Percentiles rank a stretch among this genome's conserved stretches.
phyloP scores from a whole-genome alignment of 73 alveolate species.

The Paraurostyla sp. region DNA sequence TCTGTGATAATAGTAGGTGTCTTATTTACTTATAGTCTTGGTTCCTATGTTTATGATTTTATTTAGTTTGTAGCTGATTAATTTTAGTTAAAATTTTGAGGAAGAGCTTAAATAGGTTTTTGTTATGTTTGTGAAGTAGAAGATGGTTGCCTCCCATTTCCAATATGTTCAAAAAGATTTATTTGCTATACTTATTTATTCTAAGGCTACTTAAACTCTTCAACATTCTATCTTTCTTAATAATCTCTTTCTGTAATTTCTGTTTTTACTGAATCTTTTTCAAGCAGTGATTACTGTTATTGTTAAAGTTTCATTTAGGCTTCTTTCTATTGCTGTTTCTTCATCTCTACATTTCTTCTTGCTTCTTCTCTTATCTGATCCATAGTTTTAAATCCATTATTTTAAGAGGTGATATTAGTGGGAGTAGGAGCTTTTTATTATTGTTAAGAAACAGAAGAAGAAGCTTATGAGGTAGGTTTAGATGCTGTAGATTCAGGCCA shows the following conservation, averaged over 20 bases:
- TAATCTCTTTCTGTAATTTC: conserved; percentile 21
- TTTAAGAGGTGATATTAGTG: neutral
- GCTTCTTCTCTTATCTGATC: conserved; percentile 76
- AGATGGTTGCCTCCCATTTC: too few species aligned
- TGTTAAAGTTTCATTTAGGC: too few species aligned
- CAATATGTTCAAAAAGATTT: neutral
- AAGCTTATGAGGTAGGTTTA: neutral
- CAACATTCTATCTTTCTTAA: neutral
- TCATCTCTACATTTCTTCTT: conserved; percentile 59
- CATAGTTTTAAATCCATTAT: conserved; percentile 66
- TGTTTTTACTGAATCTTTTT: neutral
- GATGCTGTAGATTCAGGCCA: conserved; percentile 32
- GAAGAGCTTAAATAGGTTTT: neutral
- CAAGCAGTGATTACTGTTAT: neutral
- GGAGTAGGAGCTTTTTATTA: neutral
- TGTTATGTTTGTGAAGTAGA: neutral
- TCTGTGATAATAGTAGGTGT: too few species aligned
- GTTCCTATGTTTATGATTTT: too few species aligned
- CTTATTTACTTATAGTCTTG: too few species aligned
- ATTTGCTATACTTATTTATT: neutral
- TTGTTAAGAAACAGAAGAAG: neutral
- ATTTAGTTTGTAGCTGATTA: too few species aligned
- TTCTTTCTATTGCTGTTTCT: conserved; percentile 9
- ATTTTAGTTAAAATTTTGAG: too few species aligned
- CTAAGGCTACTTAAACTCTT: neutral